phyloP scores from a whole-genome alignment of 2,329 filamentous ascomycete species.

The Microdochium trichocladiopsis region DNA sequence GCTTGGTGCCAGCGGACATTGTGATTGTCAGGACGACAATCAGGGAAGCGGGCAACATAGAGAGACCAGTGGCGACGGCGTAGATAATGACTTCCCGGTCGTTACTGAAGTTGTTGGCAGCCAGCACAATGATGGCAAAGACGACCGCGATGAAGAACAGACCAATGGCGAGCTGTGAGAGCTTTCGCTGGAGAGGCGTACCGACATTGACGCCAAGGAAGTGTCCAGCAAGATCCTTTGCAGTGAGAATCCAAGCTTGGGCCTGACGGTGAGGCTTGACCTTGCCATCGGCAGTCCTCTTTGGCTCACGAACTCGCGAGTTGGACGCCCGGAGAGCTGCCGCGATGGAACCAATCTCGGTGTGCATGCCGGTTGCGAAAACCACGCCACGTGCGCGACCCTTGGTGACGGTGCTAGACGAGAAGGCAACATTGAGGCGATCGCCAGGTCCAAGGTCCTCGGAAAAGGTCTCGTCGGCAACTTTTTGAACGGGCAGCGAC shows the following conservation, averaged over 20 bases:
- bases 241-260: conserved; percentile 30
- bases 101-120: conserved; percentile 30
- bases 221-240: conserved; percentile 27
- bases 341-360: conserved; percentile 62
- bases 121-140: conserved; percentile 37
- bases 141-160: conserved; percentile 54
- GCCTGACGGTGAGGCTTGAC: conserved; percentile 21
- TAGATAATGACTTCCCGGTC: conserved; percentile 34
- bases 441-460: conserved; percentile 43
- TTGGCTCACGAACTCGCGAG: conserved; percentile 24
- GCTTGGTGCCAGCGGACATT: conserved; percentile 47
- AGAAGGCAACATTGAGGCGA: conserved; percentile 55
- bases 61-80: conserved; percentile 36
- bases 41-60: conserved; percentile 45
- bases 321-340: conserved; percentile 49
- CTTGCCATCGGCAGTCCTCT: conserved; percentile 36
- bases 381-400: conserved; percentile 54
- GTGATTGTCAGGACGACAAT: conserved; percentile 50
- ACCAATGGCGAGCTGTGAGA: conserved; percentile 62
- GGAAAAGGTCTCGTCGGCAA: conserved; percentile 38
- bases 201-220: conserved; percentile 47
- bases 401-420: conserved; percentile 55
- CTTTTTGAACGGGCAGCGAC: conserved; percentile 52
- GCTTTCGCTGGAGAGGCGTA: conserved; percentile 62
- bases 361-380: conserved; percentile 53